Evolutionary conservation across 805 yeast species (phyloP).

Genomic region (Metschnikowia continentalis): DNA sequence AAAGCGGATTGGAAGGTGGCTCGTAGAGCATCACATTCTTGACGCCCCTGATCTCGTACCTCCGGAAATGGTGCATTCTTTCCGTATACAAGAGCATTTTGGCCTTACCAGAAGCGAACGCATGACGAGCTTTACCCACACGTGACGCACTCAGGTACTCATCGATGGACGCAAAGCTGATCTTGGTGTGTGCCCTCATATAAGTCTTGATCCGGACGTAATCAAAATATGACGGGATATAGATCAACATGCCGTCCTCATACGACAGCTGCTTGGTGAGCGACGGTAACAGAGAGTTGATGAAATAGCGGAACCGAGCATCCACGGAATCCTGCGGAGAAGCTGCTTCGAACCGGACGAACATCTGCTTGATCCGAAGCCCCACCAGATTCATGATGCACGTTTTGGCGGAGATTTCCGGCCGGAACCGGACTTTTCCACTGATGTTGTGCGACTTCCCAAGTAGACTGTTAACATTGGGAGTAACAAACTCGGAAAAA

Average conservation of each 20-base stretch:
- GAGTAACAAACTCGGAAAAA: slow-evolving; percentile 73
- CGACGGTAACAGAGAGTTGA: slow-evolving; percentile 70
- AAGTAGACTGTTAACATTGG: slow-evolving; percentile 65
- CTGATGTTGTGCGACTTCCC: slow-evolving; percentile 50
- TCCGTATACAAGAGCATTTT: slow-evolving; percentile 86
- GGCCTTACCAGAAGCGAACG: slow-evolving; percentile 56
- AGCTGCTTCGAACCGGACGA: slow-evolving; percentile 61
- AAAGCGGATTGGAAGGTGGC: slow-evolving; percentile 78
- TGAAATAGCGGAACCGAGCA: slow-evolving; percentile 75
- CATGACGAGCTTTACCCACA: slow-evolving; percentile 63
- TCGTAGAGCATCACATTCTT: slow-evolving; percentile 78
- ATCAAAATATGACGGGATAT: slow-evolving; percentile 84
- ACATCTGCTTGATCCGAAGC: slow-evolving; percentile 60
- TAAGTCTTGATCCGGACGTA: slow-evolving; percentile 74
- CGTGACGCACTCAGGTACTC: slow-evolving; percentile 80
- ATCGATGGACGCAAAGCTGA: slow-evolving; percentile 67
- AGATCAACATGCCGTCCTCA: slow-evolving; percentile 73
- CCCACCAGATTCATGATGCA: slow-evolving; percentile 66
- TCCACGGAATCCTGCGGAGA: slow-evolving; percentile 56
- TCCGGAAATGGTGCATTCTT: slow-evolving; percentile 86
- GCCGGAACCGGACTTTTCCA: slow-evolving; percentile 59
- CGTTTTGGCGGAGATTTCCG: slow-evolving; percentile 37
- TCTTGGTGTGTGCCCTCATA: slow-evolving; percentile 56
- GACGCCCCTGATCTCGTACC: slow-evolving; percentile 82
- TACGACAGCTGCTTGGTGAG: slow-evolving; percentile 55